Conservation (phyloP, 2,329 filamentous ascomycete genomes). For the Alternaria sp. region DNA sequence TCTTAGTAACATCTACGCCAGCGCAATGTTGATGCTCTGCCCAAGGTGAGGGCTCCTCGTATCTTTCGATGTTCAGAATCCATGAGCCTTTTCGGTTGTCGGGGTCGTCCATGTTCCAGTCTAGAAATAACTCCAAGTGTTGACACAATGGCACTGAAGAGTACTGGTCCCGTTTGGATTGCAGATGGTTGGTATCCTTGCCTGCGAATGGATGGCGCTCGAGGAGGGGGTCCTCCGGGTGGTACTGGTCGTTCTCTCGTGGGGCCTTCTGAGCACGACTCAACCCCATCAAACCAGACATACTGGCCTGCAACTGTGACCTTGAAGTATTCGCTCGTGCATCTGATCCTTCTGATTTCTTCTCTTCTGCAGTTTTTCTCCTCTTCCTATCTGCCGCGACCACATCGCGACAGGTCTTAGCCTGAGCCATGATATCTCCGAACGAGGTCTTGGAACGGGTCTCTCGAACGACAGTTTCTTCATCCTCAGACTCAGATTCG, state of each 20-base stretch:
- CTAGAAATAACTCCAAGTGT: conserved; percentile 5
- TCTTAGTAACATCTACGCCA: not conserved
- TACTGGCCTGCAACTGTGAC: not conserved
- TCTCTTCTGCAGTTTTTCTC: not conserved
- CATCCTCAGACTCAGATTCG: not conserved
- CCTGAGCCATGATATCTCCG: not conserved
- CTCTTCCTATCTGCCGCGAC: not conserved
- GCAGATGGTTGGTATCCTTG: not conserved
- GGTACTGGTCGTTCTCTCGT: not conserved
- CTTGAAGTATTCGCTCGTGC: not conserved
- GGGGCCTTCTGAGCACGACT: not conserved
- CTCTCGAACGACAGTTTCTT: not conserved
- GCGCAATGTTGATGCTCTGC: not conserved
- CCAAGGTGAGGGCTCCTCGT: not conserved
- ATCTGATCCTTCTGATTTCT: not conserved
- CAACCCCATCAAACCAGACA: not conserved
- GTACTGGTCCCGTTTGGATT: not conserved
- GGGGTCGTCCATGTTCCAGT: conserved; percentile 8
- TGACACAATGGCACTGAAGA: conserved; percentile 5
- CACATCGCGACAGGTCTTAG: not conserved
- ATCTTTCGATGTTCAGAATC: not conserved
- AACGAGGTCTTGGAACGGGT: not conserved
- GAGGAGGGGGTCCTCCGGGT: not conserved
- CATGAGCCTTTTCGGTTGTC: conserved; percentile 9
- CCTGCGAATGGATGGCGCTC: not conserved